Conservation (phyloP, 768 basidiomycete genomes). For the Psilocybe azurescens region DNA sequence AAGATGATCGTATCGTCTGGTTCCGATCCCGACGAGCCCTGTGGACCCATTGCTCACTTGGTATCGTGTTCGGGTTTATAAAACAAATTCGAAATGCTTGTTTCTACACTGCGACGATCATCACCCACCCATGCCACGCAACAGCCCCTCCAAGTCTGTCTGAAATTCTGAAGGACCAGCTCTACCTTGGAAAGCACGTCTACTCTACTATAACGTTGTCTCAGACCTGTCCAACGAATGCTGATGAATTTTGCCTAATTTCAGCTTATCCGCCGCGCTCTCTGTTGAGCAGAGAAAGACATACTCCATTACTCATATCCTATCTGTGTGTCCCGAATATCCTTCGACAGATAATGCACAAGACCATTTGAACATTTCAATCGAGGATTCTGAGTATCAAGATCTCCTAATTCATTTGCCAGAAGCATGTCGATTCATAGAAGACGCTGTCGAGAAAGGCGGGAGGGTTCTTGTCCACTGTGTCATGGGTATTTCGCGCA, state of each 20-base stretch:
- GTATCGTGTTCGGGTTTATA: not conserved
- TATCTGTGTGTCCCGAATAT: slow-evolving; percentile 65
- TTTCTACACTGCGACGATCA: not conserved
- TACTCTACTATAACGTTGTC: not conserved
- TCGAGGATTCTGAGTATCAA: slow-evolving; percentile 52
- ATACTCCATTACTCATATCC: slow-evolving; percentile 54
- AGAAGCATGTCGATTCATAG: slow-evolving; percentile 63
- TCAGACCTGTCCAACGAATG: not conserved
- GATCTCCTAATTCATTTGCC: slow-evolving; percentile 71
- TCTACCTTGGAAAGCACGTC: slow-evolving; percentile 50
- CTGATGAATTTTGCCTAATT: not conserved
- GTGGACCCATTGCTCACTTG: not conserved
- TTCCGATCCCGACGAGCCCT: not conserved
- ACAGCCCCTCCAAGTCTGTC: slow-evolving; percentile 30
- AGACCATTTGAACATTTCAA: slow-evolving; percentile 42
- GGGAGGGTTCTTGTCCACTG: slow-evolving; percentile 76
- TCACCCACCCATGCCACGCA: not conserved
- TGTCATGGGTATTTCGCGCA: slow-evolving; percentile 75
- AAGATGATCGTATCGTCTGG: not conserved
- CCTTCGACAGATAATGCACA: slow-evolving; percentile 45
- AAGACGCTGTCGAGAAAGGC: slow-evolving; percentile 53
- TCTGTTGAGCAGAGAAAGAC: slow-evolving; percentile 33
- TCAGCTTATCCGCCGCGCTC: slow-evolving; percentile 42
- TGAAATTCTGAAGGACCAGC: slow-evolving; percentile 41
- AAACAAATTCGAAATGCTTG: not conserved